Evolutionary conservation across 2,329 filamentous ascomycete species (phyloP).

Genomic region (Pyrenochaeta sp.): DNA sequence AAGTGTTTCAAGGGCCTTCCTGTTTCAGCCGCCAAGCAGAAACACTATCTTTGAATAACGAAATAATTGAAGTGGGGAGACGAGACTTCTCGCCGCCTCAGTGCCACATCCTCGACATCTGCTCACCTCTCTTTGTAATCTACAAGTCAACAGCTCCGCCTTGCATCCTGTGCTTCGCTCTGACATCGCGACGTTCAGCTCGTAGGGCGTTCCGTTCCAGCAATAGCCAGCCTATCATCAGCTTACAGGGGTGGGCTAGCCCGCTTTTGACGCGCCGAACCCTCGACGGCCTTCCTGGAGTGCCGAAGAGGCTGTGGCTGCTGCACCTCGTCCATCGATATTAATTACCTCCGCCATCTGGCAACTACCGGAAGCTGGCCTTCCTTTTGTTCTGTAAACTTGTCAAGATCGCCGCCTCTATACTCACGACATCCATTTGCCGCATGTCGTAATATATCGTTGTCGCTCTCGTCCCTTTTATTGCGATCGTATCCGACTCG

Average conservation of each 20-base stretch:
- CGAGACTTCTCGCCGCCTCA: too few species aligned
- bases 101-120: background rate
- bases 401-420: constrained; percentile 10
- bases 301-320: constrained; percentile 20
- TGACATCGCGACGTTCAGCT: constrained; percentile 14
- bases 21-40: constrained; percentile 34
- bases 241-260: constrained; percentile 19
- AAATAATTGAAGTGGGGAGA: too few species aligned
- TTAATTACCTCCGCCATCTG: constrained; percentile 34
- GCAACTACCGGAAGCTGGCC: constrained; percentile 39
- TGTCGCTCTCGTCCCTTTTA: constrained; percentile 9
- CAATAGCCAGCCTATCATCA: constrained; percentile 27
- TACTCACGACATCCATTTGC: constrained; percentile 6
- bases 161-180: constrained; percentile 2
- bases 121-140: background rate
- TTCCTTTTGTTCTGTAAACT: constrained; percentile 25
- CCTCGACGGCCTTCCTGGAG: constrained; percentile 20
- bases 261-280: constrained; percentile 22
- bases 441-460: constrained; percentile 21
- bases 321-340: constrained; percentile 19
- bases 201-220: constrained; percentile 12
- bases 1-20: constrained; percentile 25
- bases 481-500: constrained; percentile 17
- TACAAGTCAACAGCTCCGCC: constrained; percentile 1
- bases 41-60: constrained; percentile 20